These are phyloP conservation scores for Aspergillus tubingensis DNA, from an alignment of 2,329 filamentous ascomycete genomes.

Conservation along the genomic window DNA sequence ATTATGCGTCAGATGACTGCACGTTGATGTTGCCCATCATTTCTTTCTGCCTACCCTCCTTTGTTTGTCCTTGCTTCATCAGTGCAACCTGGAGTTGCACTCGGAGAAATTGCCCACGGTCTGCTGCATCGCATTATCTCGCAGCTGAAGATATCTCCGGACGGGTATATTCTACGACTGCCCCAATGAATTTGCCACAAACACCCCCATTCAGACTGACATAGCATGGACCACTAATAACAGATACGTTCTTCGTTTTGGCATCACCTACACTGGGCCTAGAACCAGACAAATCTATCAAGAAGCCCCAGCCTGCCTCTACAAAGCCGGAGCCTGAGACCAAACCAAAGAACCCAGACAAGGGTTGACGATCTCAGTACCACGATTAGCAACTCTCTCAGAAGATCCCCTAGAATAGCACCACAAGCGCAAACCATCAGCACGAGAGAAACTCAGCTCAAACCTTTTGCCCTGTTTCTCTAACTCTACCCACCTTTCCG, in stretches of 20 bases:
- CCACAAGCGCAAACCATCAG: background rate
- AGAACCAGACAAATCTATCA: background rate
- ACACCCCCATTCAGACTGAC: background rate
- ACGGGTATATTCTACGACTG: background rate
- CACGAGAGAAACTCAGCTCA: background rate
- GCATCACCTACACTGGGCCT: background rate
- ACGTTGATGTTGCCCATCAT: background rate
- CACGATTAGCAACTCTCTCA: background rate
- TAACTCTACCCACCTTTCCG: background rate
- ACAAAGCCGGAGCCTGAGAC: background rate
- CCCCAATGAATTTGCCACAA: background rate
- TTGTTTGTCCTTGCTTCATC: background rate
- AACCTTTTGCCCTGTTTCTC: background rate
- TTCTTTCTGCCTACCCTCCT: background rate
- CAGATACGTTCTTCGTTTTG: too few species aligned
- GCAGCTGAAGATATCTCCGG: background rate
- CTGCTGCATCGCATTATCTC: conserved; percentile 1
- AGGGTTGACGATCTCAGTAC: background rate
- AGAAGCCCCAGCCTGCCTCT: background rate
- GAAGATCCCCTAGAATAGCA: background rate
- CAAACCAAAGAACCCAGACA: background rate
- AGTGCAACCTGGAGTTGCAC: background rate
- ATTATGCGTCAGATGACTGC: background rate
- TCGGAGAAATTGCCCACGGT: background rate
- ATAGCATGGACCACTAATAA: background rate